A percentile compares a stretch with the other conserved stretches of the same genome.
phyloP scores from a whole-genome alignment of 257 asterid species.

The Solanum chmielewskii region DNA sequence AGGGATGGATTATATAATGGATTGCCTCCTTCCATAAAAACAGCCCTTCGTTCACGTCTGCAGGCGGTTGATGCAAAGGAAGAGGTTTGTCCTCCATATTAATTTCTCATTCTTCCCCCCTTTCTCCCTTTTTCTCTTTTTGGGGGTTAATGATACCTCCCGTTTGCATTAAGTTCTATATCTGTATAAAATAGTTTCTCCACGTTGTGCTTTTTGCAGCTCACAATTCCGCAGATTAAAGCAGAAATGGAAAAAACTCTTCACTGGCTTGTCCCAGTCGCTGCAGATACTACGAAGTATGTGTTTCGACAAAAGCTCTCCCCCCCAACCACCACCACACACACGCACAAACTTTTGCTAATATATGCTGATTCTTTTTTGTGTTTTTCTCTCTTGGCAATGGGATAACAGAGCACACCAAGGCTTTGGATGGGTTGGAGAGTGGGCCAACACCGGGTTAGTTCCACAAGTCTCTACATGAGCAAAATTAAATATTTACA shows the following conservation, averaged over 20 bases:
- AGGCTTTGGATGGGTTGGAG: constrained; percentile 99
- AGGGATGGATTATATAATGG: constrained; percentile 85
- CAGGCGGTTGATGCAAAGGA: constrained; percentile 40
- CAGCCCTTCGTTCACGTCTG: constrained; percentile 37
- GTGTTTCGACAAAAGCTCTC: neutral
- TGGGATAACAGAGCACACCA: constrained; percentile 75
- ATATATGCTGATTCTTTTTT: neutral
- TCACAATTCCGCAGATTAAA: constrained; percentile 67
- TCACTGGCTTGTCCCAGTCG: constrained; percentile 92
- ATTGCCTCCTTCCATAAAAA: constrained; percentile 63
- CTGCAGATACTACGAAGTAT: constrained; percentile 84
- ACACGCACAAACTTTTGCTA: neutral
- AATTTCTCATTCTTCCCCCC: neutral
- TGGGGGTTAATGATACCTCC: neutral
- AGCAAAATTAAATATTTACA: neutral
- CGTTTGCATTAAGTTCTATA: neutral
- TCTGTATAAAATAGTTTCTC: neutral
- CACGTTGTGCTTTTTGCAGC: constrained; percentile 33
- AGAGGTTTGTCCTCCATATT: constrained; percentile 36
- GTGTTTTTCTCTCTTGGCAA: neutral
- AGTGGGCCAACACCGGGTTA: constrained; percentile 97
- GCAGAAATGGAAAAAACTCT: constrained; percentile 93
- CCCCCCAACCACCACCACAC: neutral
- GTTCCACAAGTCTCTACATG: constrained; percentile 2
- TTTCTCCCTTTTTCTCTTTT: neutral